phyloP scores from a whole-genome alignment of 352 stramenopile genomes.

The Globisporangium cederbergense region DNA sequence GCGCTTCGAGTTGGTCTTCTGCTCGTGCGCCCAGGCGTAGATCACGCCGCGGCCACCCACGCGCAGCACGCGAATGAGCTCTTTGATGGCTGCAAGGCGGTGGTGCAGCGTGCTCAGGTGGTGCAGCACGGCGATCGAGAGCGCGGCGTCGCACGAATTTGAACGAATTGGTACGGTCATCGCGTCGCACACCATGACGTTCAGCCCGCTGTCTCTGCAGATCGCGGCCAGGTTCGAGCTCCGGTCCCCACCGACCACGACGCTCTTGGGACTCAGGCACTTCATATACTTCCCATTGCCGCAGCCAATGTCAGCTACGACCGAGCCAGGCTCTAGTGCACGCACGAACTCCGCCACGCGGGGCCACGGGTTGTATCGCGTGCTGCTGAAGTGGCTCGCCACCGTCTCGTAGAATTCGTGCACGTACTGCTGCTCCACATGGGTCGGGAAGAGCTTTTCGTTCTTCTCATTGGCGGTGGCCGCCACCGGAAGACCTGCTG shows the following conservation, averaged over 20 bases:
- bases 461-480: constrained; percentile 1
- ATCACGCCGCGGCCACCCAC: constrained; percentile 71
- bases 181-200: constrained; percentile 75
- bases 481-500: not conserved
- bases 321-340: constrained; percentile 45
- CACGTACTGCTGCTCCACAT: constrained; percentile 77
- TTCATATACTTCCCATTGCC: constrained; percentile 90
- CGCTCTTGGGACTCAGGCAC: constrained; percentile 53
- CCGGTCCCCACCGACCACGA: constrained; percentile 61
- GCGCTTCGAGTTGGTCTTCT: constrained; percentile 70
- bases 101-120: constrained; percentile 77
- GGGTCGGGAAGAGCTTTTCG: constrained; percentile 44
- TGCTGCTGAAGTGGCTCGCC: constrained; percentile 81
- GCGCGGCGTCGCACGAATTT: constrained; percentile 62
- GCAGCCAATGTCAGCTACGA: constrained; percentile 81
- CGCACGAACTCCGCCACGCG: constrained; percentile 67
- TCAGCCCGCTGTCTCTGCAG: constrained; percentile 51
- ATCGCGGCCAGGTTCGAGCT: constrained; percentile 64
- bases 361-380: constrained; percentile 83
- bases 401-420: constrained; percentile 87
- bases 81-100: constrained; percentile 66
- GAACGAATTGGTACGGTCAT: constrained; percentile 73
- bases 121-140: constrained; percentile 86
- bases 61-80: constrained; percentile 70
- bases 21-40: constrained; percentile 87